Evolutionary conservation across 2,329 filamentous ascomycete genomes (phyloP).

Genomic region (Cladosporium velox): DNA sequence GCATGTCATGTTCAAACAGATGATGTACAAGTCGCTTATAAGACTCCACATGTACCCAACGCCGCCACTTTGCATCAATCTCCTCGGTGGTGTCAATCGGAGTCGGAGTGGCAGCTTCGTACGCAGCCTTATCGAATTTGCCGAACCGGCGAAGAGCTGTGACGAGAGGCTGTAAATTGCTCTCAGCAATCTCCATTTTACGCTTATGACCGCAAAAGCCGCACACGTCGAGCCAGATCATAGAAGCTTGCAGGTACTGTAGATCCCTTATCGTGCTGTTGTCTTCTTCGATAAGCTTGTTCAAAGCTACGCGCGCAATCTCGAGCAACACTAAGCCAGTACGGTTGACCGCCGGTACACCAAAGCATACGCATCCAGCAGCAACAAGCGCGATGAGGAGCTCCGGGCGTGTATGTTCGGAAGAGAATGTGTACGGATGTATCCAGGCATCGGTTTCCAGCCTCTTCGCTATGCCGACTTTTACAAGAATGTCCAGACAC

Average conservation of each 20-base stretch:
- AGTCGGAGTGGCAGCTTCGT: conserved; percentile 16
- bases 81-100: conserved; percentile 16
- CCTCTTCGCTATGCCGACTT: conserved; percentile 38
- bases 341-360: conserved; percentile 35
- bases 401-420: conserved; percentile 31
- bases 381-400: conserved; percentile 35
- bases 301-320: conserved; percentile 36
- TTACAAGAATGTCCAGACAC: conserved; percentile 36
- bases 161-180: conserved; percentile 27
- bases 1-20: conserved; percentile 28
- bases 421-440: conserved; percentile 36
- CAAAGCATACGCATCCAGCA: conserved; percentile 39
- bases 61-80: conserved; percentile 22
- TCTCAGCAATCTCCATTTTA: conserved; percentile 30
- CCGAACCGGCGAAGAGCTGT: conserved; percentile 27
- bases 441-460: conserved; percentile 39
- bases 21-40: conserved; percentile 28
- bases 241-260: conserved; percentile 29
- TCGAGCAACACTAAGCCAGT: conserved; percentile 37
- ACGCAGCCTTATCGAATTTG: conserved; percentile 27
- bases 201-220: conserved; percentile 24
- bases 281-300: conserved; percentile 34
- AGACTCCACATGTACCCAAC: conserved; percentile 26
- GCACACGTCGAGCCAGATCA: conserved; percentile 29
- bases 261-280: conserved; percentile 33